These are phyloP conservation scores for Paraglomus brasilianum DNA, from an alignment of 192 early-diverging fungal genomes.

Conservation along the genomic window DNA sequence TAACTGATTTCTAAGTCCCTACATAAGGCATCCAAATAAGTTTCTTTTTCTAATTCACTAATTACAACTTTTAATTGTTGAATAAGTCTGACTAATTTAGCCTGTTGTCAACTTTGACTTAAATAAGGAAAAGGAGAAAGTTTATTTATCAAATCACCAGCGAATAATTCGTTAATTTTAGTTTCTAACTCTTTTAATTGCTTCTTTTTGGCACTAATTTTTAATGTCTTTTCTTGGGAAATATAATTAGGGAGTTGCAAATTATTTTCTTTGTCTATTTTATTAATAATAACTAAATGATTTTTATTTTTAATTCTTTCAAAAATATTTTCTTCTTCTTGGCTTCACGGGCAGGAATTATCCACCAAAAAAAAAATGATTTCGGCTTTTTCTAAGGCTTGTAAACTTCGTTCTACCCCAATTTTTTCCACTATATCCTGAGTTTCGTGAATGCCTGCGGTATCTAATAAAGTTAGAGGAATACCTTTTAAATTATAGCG, in stretches of 20 bases:
- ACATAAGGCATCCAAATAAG: slow-evolving; percentile 12
- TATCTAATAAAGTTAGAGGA: slow-evolving; percentile 4
- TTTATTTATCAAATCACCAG: not conserved
- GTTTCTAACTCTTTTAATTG: slow-evolving; percentile 8
- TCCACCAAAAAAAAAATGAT: slow-evolving; percentile 19
- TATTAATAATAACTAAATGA: slow-evolving; percentile 6
- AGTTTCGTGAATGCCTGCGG: slow-evolving; percentile 5
- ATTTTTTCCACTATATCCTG: slow-evolving; percentile 9
- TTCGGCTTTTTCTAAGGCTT: slow-evolving; percentile 14
- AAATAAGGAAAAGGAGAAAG: slow-evolving; percentile 4
- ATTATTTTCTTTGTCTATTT: not conserved
- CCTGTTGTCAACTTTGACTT: slow-evolving; percentile 18
- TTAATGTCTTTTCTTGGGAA: not conserved
- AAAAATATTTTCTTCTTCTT: slow-evolving; percentile 6
- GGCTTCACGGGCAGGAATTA: slow-evolving; percentile 8
- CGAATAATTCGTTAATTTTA: slow-evolving; percentile 12
- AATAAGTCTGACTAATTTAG: slow-evolving; percentile 1
- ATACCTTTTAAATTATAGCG: not conserved
- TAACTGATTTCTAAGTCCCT: slow-evolving; percentile 1
- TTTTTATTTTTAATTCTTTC: not conserved
- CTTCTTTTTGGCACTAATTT: slow-evolving; percentile 14
- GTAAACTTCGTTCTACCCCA: slow-evolving; percentile 5
- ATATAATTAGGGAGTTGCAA: not conserved
- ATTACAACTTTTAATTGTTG: slow-evolving; percentile 8
- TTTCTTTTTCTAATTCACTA: slow-evolving; percentile 21